Evolutionary conservation across 805 yeast species (phyloP).

Genomic region (Lipomyces japonicus): DNA sequence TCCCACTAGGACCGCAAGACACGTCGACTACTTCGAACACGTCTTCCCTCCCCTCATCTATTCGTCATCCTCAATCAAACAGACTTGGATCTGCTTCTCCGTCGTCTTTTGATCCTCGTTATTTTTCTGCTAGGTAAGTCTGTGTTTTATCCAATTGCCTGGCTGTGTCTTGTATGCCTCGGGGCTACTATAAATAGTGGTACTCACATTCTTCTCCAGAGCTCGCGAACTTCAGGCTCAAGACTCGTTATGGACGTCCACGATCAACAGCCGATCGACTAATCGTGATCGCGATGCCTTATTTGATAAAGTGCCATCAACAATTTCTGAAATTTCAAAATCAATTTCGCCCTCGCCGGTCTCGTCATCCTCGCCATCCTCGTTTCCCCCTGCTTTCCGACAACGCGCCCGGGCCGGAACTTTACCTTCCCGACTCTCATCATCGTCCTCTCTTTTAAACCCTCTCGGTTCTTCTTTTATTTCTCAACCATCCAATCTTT

Average conservation of each 20-base stretch:
- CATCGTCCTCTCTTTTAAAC: conserved; percentile 7
- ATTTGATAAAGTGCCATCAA: background rate
- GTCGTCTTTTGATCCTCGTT: conserved; percentile 20
- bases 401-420: conserved; percentile 76
- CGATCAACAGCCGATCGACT: conserved; percentile 3
- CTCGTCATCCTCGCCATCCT: conserved; percentile 10
- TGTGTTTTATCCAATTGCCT: background rate
- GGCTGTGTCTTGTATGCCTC: background rate
- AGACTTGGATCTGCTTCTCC: conserved; percentile 15
- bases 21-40: conserved; percentile 1
- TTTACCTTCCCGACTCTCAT: conserved; percentile 57
- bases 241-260: conserved; percentile 4
- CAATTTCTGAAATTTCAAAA: conserved; percentile 1
- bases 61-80: too few relatives aligned
- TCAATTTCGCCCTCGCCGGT: conserved; percentile 3
- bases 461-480: conserved; percentile 1
- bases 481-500: background rate
- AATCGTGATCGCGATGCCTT: conserved; percentile 11
- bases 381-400: conserved; percentile 36
- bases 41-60: conserved; percentile 4
- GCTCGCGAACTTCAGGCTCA: conserved; percentile 19
- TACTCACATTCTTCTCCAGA: conserved; percentile 7
- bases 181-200: background rate
- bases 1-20: too few relatives aligned
- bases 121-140: conserved; percentile 17